These are phyloP conservation scores for Trichoderma guizhouense DNA, from an alignment of 2,329 filamentous ascomycete species.

Conservation along the genomic window DNA sequence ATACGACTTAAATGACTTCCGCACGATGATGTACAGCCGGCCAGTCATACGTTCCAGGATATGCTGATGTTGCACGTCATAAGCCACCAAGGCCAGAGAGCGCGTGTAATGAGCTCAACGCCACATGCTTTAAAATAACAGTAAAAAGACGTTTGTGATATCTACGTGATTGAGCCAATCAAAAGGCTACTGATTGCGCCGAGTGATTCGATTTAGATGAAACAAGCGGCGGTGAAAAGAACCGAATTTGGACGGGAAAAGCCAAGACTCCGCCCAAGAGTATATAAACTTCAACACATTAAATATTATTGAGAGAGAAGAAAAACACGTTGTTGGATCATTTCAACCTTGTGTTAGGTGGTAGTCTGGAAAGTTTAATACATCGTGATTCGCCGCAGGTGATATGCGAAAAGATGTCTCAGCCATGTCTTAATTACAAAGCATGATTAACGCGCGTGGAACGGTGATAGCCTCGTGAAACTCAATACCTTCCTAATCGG, in stretches of 20 bases:
- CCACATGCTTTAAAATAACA: background rate
- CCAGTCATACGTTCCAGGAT: background rate
- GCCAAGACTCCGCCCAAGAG: background rate
- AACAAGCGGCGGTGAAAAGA: background rate
- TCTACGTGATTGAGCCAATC: background rate
- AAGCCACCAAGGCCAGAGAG: background rate
- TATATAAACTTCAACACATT: background rate
- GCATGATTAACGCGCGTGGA: constrained; percentile 1
- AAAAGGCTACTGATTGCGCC: background rate
- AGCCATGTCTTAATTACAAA: background rate
- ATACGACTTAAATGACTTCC: background rate
- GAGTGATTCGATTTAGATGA: background rate
- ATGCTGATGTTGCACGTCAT: background rate
- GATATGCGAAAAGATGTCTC: background rate
- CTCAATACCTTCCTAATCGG: background rate
- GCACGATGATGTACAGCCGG: background rate
- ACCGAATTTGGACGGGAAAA: background rate
- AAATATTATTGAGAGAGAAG: background rate
- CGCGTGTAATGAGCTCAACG: background rate
- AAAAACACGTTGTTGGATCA: background rate
- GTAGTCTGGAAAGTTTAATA: background rate
- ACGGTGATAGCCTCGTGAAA: background rate
- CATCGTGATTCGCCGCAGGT: background rate
- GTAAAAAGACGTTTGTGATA: background rate
- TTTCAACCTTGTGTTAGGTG: background rate